Percentiles rank a stretch among this genome's conserved stretches.
phyloP scores from a whole-genome alignment of 2,329 filamentous ascomycete genomes.

The Pyrenophora graminea region DNA sequence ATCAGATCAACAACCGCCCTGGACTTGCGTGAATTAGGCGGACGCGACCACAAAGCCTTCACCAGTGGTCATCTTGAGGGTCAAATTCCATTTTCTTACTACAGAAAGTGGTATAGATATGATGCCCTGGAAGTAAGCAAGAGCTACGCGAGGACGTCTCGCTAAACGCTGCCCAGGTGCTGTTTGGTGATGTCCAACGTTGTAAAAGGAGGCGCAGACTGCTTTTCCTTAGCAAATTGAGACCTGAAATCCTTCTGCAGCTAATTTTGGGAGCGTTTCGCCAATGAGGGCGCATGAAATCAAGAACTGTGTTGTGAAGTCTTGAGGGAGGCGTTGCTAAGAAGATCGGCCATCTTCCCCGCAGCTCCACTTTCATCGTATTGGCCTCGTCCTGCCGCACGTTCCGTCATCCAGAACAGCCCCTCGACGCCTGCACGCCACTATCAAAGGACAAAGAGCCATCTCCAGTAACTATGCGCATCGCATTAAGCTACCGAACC shows the following conservation, averaged over 20 bases:
- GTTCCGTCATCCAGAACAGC: slow-evolving; percentile 7
- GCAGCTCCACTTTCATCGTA: slow-evolving; percentile 10
- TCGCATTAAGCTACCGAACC: too few relatives aligned
- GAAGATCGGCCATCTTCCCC: slow-evolving; percentile 20
- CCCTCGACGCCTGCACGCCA: background rate
- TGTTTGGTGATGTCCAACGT: background rate
- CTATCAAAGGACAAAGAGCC: background rate
- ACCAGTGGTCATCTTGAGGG: too few relatives aligned
- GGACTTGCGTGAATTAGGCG: too few relatives aligned
- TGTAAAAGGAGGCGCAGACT: background rate
- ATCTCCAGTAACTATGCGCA: too few relatives aligned
- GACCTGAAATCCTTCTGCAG: background rate
- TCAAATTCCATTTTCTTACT: too few relatives aligned
- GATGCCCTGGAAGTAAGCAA: background rate
- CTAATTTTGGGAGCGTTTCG: background rate
- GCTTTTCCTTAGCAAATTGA: slow-evolving; percentile 1
- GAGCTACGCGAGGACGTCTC: background rate
- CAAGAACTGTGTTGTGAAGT: slow-evolving; percentile 8
- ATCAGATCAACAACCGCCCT: too few relatives aligned
- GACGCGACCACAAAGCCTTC: background rate
- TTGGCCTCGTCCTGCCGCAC: slow-evolving; percentile 2
- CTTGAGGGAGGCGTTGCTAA: slow-evolving; percentile 9
- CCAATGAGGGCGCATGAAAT: slow-evolving; percentile 6
- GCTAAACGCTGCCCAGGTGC: background rate
- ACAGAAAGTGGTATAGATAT: too few relatives aligned